These are phyloP conservation scores for Pezicula carpinea DNA, from an alignment of 2,329 filamentous ascomycete genomes.

Conservation along the genomic window DNA sequence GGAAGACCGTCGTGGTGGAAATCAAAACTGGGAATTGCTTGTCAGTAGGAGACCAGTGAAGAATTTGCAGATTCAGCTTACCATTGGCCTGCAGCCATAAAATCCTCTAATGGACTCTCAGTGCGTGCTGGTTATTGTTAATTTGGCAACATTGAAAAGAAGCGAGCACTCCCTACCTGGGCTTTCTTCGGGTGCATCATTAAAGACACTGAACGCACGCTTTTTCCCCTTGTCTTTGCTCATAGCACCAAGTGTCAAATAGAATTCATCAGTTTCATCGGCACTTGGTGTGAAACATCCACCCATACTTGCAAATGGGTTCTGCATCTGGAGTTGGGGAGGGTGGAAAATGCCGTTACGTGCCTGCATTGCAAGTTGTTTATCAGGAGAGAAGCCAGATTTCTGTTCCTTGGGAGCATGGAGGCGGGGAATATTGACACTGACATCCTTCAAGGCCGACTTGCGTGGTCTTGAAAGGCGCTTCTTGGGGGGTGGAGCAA, in stretches of 20 bases:
- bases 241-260: slow-evolving; percentile 22
- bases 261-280: slow-evolving; percentile 28
- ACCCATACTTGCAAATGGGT: slow-evolving; percentile 18
- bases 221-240: slow-evolving; percentile 16
- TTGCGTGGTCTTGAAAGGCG: slow-evolving; percentile 18
- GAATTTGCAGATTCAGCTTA: neutral
- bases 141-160: neutral
- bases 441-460: slow-evolving; percentile 15
- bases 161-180: slow-evolving; percentile 19
- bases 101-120: slow-evolving; percentile 28
- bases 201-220: slow-evolving; percentile 23
- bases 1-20: slow-evolving; percentile 20
- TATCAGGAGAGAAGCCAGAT: slow-evolving; percentile 11
- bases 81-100: slow-evolving; percentile 1
- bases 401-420: slow-evolving; percentile 12
- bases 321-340: slow-evolving; percentile 12
- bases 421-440: slow-evolving; percentile 20
- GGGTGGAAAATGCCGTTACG: neutral
- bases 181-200: slow-evolving; percentile 24
- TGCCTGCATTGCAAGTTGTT: slow-evolving; percentile 5
- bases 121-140: slow-evolving; percentile 18
- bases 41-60: neutral
- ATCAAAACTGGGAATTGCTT: slow-evolving; percentile 16
- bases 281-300: slow-evolving; percentile 16
- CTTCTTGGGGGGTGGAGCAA: slow-evolving; percentile 23